Base-by-base conservation (phyloP, 2,329 filamentous ascomycete species). In the Tolypocladium ophioglossoides region DNA sequence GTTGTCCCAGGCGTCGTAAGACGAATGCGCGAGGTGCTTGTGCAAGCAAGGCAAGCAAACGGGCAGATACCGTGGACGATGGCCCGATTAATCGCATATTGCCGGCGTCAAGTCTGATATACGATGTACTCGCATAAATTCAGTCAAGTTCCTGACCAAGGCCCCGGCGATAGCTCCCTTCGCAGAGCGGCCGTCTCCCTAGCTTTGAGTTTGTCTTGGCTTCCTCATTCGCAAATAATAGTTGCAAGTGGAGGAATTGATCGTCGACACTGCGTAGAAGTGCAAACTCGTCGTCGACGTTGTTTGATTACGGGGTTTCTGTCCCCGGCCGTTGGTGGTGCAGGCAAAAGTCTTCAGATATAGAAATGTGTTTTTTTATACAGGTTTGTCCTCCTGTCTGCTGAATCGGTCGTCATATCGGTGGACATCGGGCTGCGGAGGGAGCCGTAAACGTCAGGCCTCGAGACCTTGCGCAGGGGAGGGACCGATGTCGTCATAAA, bases 181-280 rank as follows among this genome's bases (percentile, higher is more conserved):
- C n/a, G n/a, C n/a, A n/a, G n/a, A n/a, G n/a, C n/a, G n/a, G n/a
- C n/a, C n/a, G n/a, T n/a, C n/a, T n/a, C n/a, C n/a, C n/a, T n/a
- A n/a, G n/a, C n/a, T n/a, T 46, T 46, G 37, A 55, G 53, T 52
- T 55, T 41, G 50, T 55, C 53, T 55, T 55, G 14, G 53, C 53
- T 51, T 52, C 53, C 48, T 39, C 24, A 4, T 24, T 22, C n/a
- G n/a, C n/a, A n/a, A n/a, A n/a, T n/a, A n/a, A n/a, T 41, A 41
- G 20, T 20, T 24, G 22, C 34, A 41, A 22, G 20, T 16, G 9
- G 3, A 48, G 37, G 52, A 54, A 54, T 54, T 54, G 22, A 64
- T 55, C 54, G 50, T 34, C 50, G 50, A 30, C 39, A 52, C 54
- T 52, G 34, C 54, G 50, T 55, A 55, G 50, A 55, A 55, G 54